A percentile compares a stretch with the other conserved stretches of the same genome.
Evolutionary conservation across 192 early-diverging fungal genomes (phyloP).

Genomic region (Powellomyces hirtus): DNA sequence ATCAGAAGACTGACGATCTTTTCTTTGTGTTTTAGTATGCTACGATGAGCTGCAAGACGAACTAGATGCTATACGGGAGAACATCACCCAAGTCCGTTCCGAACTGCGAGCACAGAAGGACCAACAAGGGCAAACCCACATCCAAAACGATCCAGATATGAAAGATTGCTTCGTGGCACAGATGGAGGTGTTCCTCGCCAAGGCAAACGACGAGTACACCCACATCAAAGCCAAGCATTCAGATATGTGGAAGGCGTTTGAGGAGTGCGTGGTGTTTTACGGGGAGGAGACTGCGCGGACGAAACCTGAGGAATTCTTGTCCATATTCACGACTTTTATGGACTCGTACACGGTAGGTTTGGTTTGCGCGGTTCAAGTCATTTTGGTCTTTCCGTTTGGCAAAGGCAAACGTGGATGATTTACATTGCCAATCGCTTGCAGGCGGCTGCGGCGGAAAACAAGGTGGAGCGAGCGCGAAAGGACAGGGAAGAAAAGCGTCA

Average conservation of each 20-base stretch:
- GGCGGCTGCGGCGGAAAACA: constrained; percentile 28
- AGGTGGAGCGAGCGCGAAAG: constrained; percentile 31
- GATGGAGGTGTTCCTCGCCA: constrained; percentile 30
- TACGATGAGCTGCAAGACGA: constrained; percentile 13
- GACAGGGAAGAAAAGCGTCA: constrained; percentile 30
- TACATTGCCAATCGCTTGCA: not conserved
- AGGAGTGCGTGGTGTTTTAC: constrained; percentile 19
- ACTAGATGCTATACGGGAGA: not conserved
- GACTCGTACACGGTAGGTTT: constrained; percentile 31
- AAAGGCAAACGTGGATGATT: not conserved
- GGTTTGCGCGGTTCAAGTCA: not conserved
- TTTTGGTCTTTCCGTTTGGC: not conserved
- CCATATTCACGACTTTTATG: constrained; percentile 37
- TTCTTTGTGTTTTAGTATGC: not conserved
- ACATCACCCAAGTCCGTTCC: not conserved
- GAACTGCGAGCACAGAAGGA: not conserved
- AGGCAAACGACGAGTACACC: not conserved
- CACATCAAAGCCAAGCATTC: not conserved
- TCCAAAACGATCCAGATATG: not conserved
- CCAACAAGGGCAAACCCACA: not conserved
- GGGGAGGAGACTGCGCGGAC: constrained; percentile 39
- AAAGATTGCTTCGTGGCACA: constrained; percentile 11
- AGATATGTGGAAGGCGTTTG: constrained; percentile 18
- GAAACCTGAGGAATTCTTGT: constrained; percentile 41
- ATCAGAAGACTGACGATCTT: not conserved